A percentile compares a stretch with the other conserved stretches of the same genome.
phyloP scores from a whole-genome alignment of 805 yeast genomes.

The Candida pseudofarinosa region DNA sequence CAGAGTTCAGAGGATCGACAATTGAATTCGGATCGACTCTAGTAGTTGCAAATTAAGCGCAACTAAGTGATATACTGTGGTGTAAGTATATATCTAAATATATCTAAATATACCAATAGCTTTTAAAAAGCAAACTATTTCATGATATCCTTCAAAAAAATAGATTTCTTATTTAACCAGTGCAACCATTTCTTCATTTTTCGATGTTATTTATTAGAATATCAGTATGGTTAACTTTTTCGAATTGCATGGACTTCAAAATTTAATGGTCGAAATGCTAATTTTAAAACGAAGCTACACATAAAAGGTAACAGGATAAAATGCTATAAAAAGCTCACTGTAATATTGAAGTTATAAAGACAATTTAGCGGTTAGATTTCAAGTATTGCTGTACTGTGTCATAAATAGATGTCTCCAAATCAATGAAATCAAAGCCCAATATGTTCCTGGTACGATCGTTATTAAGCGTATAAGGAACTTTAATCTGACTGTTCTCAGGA shows the following conservation, averaged over 20 bases:
- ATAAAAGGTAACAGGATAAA: no score
- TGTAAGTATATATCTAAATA: not conserved
- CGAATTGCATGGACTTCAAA: no score
- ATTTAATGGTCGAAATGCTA: no score
- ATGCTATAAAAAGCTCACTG: no score
- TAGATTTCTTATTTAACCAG: no score
- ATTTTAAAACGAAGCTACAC: no score
- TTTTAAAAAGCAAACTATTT: no score
- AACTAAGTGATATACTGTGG: not conserved
- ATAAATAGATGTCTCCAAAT: slow-evolving; percentile 33
- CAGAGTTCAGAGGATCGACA: slow-evolving; percentile 1
- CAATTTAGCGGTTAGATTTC: no score
- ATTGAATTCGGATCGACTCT: not conserved
- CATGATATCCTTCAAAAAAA: not conserved
- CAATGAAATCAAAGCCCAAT: slow-evolving; percentile 33
- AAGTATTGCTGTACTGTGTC: slow-evolving; percentile 36
- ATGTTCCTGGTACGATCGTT: slow-evolving; percentile 25
- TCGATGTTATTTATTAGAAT: no score
- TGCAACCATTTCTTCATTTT: no score
- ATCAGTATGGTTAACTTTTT: no score
- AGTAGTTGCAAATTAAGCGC: not conserved
- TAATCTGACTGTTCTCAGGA: slow-evolving; percentile 4
- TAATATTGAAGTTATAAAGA: no score
- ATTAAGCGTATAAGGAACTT: slow-evolving; percentile 15
- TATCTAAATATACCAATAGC: not conserved